Base-by-base conservation (phyloP, 2,329 filamentous ascomycete genomes). In the Coleophoma cylindrospora region DNA sequence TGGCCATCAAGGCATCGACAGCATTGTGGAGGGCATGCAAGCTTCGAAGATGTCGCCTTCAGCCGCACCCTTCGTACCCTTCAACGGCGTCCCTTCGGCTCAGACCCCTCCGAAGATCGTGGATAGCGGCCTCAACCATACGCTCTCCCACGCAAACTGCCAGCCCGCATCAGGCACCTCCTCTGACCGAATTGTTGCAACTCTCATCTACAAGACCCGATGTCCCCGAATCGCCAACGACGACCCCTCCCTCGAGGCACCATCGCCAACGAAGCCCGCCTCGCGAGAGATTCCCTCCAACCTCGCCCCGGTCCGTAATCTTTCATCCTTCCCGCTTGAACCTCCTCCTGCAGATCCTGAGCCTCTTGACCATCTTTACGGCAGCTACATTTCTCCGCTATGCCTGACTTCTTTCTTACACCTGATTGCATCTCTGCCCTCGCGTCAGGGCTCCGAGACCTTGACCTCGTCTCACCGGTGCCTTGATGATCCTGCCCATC, bases 321-420 rank as follows among this genome's bases (percentile, higher is more conserved):
- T 77, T 50, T 75, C 79, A n/a, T 70, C 71, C 55, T 83, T 83
- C 59, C 80, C 82, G 21, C 73, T 84, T 46, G 79, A 85, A 64
- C 74, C 81, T 52, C 73, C 74, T 45, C 55, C 67, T 48, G 68
- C 74, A 58, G 74, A 82, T 62, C 68, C 77, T 58, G 74, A 84
- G 66, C 72, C 81, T 50, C 74, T 84, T 47, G 81, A 86, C 61
- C 80, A 83, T 54, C 74, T 85, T 15, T 86, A 86, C 58, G 82
- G 82, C 54, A 82, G 79, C 17, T 83, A 83, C 60, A 77, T 85
- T 61, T 84, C 81, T 15, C 80, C 81, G 6, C 72, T 85, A 53
- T 85, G 82, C 68, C 76, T 84, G 54, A 81, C 81, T 10, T 81
- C 81, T 13, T 86, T 86, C 64, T 73, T 86, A 19, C 80, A 84